A percentile compares a stretch with the other conserved stretches of the same genome.
Evolutionary conservation across 2,329 filamentous ascomycete species (phyloP).

Genomic region (Arthrobotrys sinensis): DNA sequence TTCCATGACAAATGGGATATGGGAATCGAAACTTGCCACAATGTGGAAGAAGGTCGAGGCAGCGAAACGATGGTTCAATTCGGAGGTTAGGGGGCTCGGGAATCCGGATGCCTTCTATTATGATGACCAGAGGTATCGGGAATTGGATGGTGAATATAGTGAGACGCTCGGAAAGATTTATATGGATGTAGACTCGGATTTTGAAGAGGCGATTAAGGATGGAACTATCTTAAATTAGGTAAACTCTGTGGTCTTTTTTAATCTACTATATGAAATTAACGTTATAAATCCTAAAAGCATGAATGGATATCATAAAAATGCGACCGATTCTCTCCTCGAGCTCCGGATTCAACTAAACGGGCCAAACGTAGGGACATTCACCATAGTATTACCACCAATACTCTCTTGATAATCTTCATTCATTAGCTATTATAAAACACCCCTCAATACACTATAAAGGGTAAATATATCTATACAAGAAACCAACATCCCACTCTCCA

Average conservation of each 20-base stretch:
- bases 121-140: no score
- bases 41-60: neutral
- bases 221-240: no score
- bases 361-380: no score
- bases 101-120: neutral
- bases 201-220: neutral
- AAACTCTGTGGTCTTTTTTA: no score
- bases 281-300: neutral
- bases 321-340: no score
- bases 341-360: no score
- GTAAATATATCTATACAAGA: slow-evolving; percentile 24
- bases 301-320: no score
- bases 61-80: no score
- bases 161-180: neutral
- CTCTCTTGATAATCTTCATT: neutral
- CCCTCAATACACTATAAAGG: neutral
- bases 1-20: neutral
- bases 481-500: slow-evolving; percentile 5
- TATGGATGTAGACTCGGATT: neutral
- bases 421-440: slow-evolving; percentile 14
- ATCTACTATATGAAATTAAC: no score
- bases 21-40: neutral
- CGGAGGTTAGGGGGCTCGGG: neutral
- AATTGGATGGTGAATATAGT: no score
- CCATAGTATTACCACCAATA: neutral